These are phyloP conservation scores for Beauveria brongniartii DNA, from an alignment of 2,329 filamentous ascomycete species.

Conservation along the genomic window DNA sequence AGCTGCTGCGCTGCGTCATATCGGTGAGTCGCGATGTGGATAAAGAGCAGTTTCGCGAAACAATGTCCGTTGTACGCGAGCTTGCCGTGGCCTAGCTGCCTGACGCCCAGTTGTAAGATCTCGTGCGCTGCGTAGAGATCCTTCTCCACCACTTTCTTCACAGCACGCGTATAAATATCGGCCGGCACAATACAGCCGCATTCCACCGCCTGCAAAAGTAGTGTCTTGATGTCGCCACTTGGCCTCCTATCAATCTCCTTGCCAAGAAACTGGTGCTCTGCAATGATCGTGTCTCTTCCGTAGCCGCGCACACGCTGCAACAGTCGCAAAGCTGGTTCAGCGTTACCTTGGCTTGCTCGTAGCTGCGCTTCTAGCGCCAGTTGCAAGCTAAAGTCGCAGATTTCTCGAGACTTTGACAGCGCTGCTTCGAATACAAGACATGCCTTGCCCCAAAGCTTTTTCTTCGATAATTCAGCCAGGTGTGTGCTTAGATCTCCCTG, in stretches of 20 bases:
- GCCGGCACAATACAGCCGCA: conserved; percentile 26
- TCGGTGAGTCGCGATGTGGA: conserved; percentile 23
- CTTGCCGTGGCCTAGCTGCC: conserved; percentile 28
- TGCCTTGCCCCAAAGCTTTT: background rate
- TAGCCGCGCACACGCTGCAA: background rate
- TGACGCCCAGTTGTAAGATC: conserved; percentile 29
- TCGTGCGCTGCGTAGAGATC: conserved; percentile 23
- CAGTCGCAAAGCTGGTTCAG: background rate
- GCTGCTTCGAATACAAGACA: conserved; percentile 1
- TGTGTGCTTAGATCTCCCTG: background rate
- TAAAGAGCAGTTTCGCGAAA: conserved; percentile 29
- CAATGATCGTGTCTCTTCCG: background rate
- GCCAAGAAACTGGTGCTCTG: background rate
- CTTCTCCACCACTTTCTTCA: conserved; percentile 21
- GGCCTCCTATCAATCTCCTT: background rate
- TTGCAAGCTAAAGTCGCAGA: background rate
- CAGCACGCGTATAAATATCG: conserved; percentile 28
- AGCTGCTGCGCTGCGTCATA: conserved; percentile 25
- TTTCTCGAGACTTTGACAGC: background rate
- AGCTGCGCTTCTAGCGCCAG: background rate
- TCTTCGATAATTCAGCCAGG: background rate
- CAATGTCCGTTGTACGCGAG: conserved; percentile 30
- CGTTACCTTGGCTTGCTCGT: background rate
- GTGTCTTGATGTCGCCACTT: background rate
- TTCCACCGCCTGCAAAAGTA: background rate